A percentile compares a stretch with the other conserved stretches of the same genome.
These are phyloP conservation scores for Colletotrichum lini DNA, from an alignment of 2,329 filamentous ascomycete species.

Conservation along the genomic window DNA sequence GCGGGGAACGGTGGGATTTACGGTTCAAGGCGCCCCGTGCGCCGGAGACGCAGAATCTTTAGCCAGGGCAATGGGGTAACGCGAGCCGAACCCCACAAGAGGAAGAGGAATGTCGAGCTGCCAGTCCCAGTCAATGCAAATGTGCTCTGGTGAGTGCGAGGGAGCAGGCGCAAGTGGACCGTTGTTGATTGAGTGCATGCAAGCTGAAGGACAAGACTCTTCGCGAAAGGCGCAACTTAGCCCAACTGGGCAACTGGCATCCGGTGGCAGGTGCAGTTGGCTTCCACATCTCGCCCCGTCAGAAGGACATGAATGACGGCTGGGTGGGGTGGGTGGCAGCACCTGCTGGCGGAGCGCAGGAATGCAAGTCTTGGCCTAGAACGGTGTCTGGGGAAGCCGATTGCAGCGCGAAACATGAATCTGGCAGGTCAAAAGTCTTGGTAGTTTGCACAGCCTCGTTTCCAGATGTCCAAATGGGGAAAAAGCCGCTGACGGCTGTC, in stretches of 20 bases:
- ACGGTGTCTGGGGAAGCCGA: slow-evolving; percentile 39
- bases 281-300: slow-evolving; percentile 2
- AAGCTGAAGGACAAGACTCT: slow-evolving; percentile 5
- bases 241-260: slow-evolving; percentile 21
- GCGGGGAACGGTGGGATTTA: slow-evolving; percentile 12
- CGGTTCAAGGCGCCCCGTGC: slow-evolving; percentile 9
- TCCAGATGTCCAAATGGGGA: slow-evolving; percentile 24
- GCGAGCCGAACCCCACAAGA: neutral
- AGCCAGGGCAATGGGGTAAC: neutral
- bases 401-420: slow-evolving; percentile 40
- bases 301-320: slow-evolving; percentile 17
- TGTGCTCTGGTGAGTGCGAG: neutral
- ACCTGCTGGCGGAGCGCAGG: slow-evolving; percentile 31
- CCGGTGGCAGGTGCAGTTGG: slow-evolving; percentile 1
- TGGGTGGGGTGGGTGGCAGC: neutral
- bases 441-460: slow-evolving; percentile 41
- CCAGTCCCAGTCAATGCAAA: neutral
- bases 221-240: slow-evolving; percentile 6
- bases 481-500: slow-evolving; percentile 25
- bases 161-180: slow-evolving; percentile 9
- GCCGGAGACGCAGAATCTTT: neutral
- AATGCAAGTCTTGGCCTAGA: slow-evolving; percentile 38
- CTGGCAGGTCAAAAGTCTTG: slow-evolving; percentile 41
- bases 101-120: neutral
- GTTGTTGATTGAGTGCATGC: slow-evolving; percentile 7